Conservation (phyloP, 345 rosid species). For the Xanthoceras sorbifolium region DNA sequence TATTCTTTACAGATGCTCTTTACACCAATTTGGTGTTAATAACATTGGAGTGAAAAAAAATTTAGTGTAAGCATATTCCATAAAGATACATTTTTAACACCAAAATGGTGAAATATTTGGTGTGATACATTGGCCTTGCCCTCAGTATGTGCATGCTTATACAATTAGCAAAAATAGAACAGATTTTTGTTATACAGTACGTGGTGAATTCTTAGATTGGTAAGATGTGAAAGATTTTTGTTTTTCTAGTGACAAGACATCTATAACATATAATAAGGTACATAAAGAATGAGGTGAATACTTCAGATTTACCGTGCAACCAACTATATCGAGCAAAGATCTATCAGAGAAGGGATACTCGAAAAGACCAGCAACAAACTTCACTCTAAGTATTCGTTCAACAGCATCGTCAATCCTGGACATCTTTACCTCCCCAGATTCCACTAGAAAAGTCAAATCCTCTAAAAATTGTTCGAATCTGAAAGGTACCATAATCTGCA, state of each 20-base stretch:
- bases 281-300: background rate
- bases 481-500: slow-evolving; percentile 85
- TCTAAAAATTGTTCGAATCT: slow-evolving; percentile 53
- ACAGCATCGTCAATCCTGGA: slow-evolving; percentile 78
- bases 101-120: too few relatives aligned
- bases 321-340: slow-evolving; percentile 66
- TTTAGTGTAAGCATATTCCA: too few relatives aligned
- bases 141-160: background rate
- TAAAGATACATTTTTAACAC: too few relatives aligned
- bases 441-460: slow-evolving; percentile 53
- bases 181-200: too few relatives aligned
- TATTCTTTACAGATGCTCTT: too few relatives aligned
- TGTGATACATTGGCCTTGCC: too few relatives aligned
- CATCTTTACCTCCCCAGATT: slow-evolving; percentile 72
- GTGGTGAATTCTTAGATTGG: background rate
- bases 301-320: slow-evolving; percentile 63
- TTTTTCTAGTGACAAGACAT: background rate
- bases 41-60: too few relatives aligned
- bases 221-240: background rate
- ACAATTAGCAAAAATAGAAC: background rate
- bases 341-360: slow-evolving; percentile 72
- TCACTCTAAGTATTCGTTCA: slow-evolving; percentile 83
- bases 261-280: slow-evolving; percentile 7
- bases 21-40: too few relatives aligned
- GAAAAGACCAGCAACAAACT: slow-evolving; percentile 79